A percentile compares a stretch with the other conserved stretches of the same genome.
These are phyloP conservation scores for Cucurbita pepo DNA, from an alignment of 306 rosid species.

Conservation along the genomic window DNA sequence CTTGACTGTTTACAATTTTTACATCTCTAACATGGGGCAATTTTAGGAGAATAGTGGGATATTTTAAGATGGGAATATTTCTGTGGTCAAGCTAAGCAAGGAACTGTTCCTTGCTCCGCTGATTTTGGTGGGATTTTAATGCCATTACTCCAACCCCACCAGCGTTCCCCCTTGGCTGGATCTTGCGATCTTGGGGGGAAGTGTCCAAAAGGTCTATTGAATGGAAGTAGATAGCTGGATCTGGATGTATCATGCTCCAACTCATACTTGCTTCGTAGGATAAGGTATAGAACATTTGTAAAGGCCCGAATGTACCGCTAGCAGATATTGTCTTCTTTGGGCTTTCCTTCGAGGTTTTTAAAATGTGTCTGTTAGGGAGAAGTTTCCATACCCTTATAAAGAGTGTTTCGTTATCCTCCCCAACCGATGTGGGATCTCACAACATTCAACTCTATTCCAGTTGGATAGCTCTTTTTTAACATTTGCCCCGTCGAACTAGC, in stretches of 20 bases:
- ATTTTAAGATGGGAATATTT: neutral
- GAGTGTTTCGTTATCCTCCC: no score
- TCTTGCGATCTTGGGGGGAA: neutral
- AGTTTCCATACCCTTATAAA: no score
- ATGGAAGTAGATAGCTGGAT: neutral
- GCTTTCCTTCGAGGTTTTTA: no score
- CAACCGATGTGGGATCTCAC: no score
- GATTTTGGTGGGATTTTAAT: neutral
- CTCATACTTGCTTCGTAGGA: neutral
- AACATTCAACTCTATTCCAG: neutral
- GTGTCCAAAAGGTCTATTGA: neutral
- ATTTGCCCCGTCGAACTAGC: neutral
- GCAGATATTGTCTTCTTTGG: no score
- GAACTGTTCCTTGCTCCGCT: neutral
- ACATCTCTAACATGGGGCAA: neutral
- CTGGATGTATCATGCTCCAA: neutral
- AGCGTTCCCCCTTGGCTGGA: neutral
- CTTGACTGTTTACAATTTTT: no score
- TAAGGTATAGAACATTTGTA: neutral
- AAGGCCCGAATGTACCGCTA: no score
- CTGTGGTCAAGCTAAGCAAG: neutral
- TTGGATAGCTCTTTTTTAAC: neutral
- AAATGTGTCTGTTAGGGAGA: no score
- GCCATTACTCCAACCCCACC: neutral
- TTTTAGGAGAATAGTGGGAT: neutral